phyloP scores from a whole-genome alignment of 495 filamentous ascomycete species.

The Penicillium simplicissimum region DNA sequence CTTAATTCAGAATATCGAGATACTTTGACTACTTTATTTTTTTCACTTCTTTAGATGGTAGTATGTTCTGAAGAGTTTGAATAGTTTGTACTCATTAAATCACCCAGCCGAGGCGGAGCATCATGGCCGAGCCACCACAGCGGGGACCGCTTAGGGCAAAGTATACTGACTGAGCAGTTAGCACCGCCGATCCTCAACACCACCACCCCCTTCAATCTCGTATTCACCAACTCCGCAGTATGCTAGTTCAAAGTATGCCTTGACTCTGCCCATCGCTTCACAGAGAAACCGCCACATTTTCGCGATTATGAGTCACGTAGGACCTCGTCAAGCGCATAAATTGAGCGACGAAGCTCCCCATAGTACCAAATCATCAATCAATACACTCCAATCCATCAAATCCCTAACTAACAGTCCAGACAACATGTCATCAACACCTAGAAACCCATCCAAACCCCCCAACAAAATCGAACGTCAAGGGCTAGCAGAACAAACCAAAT shows the following conservation, averaged over 20 bases:
- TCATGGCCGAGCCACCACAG: background rate
- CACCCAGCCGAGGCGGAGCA: background rate
- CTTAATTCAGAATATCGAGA: background rate
- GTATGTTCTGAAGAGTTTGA: background rate
- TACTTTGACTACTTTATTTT: background rate
- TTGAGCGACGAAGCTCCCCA: background rate
- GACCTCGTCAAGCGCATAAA: background rate
- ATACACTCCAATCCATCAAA: background rate
- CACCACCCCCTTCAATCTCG: background rate
- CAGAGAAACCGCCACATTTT: background rate
- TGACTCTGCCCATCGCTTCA: background rate
- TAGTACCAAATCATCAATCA: background rate
- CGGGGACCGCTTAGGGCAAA: background rate
- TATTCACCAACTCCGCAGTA: background rate
- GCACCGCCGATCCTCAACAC: background rate
- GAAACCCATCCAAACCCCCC: background rate
- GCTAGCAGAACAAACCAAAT: conserved; percentile 8
- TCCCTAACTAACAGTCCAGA: background rate
- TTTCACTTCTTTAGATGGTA: background rate
- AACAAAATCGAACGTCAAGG: conserved; percentile 11
- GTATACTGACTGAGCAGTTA: background rate
- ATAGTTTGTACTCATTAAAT: background rate
- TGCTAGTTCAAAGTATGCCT: background rate
- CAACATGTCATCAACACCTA: background rate
- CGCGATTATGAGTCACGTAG: background rate